These are phyloP conservation scores for Lactuca sativa DNA, from an alignment of 129 eudicot genomes.

Conservation along the genomic window DNA sequence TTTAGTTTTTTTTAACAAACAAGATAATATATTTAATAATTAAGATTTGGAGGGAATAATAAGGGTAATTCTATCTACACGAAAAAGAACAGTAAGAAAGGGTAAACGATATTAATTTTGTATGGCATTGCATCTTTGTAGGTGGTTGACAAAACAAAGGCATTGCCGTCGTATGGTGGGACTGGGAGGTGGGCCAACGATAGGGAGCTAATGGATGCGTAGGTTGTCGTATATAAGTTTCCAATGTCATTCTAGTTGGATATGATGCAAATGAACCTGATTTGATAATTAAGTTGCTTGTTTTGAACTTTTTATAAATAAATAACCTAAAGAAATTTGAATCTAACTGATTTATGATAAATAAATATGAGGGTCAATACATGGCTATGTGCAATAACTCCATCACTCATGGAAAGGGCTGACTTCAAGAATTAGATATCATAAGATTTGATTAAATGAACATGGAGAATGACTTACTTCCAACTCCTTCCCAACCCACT, in stretches of 20 bases:
- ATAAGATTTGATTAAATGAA: conserved; percentile 39
- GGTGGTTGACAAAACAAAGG: no score
- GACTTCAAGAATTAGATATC: conserved; percentile 31
- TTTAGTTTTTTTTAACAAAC: no score
- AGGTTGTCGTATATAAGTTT: not conserved
- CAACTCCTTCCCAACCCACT: conserved; percentile 27
- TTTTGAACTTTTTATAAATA: not conserved
- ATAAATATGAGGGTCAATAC: not conserved
- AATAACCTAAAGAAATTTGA: no score
- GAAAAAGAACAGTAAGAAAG: no score
- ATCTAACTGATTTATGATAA: no score
- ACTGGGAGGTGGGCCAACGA: not conserved
- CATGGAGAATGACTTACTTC: conserved; percentile 35
- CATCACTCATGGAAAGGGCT: conserved; percentile 27
- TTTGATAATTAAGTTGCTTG: not conserved
- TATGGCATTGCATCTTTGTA: no score
- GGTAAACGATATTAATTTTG: no score
- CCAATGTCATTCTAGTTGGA: not conserved
- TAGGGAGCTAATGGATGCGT: not conserved
- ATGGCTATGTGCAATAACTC: conserved; percentile 28
- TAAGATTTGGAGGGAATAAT: no score
- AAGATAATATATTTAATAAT: no score
- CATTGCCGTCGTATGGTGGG: no score
- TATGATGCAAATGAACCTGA: not conserved
- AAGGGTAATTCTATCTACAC: no score